Base-by-base conservation (phyloP, 192 early-diverging fungal genomes). In the Gryganskiella cystojenkinii region DNA sequence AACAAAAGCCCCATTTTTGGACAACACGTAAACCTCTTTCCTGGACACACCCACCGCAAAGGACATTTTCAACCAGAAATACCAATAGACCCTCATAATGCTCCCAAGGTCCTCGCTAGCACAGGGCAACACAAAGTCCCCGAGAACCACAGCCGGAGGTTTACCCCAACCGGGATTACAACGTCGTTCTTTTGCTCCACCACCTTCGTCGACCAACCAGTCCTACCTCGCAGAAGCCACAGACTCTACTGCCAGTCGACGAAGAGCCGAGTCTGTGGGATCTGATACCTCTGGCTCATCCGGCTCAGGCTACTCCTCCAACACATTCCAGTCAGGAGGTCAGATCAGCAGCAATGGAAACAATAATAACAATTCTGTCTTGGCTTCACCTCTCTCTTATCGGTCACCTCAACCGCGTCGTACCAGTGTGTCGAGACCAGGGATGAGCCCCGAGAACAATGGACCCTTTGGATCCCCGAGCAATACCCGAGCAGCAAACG, bases 191-290 rank as follows among this genome's bases (percentile, higher is more conserved):
- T 35, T 61, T 20, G 24, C 51, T 28, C 51, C 78, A 7, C 43
- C 63, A 13, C 10, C 45, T 20, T 46, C 59, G 15, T 55, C 69
- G 33, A 40, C 47, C 56, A 68, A 60, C 45, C 49, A 25, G 49
- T 56, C 70, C 46, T 54, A 69, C 40, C 61, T 78, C n/a, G 64
- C 69, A 19, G 73, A 76, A 30, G 80, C 73, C 49, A 78, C 4
- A 60, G 61, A 28, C 52, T 63, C 59, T 47, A 56, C 45, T 37
- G 45, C 45, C n/a, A 64, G 47, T 42, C 61, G 70, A 24, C 46
- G 27, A 56, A 31, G 70, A 56, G 46, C 70, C 49, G 70, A 71
- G 11, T 71, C 70, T 8, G 49, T 68, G 8, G 56, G 66, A 25
- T 67, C 55, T 3, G 56, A 54, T 30, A n/a, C n/a, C n/a, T n/a